Evolutionary conservation across 331 rosid genomes (phyloP).

Genomic region (Dryas integrifolia): DNA sequence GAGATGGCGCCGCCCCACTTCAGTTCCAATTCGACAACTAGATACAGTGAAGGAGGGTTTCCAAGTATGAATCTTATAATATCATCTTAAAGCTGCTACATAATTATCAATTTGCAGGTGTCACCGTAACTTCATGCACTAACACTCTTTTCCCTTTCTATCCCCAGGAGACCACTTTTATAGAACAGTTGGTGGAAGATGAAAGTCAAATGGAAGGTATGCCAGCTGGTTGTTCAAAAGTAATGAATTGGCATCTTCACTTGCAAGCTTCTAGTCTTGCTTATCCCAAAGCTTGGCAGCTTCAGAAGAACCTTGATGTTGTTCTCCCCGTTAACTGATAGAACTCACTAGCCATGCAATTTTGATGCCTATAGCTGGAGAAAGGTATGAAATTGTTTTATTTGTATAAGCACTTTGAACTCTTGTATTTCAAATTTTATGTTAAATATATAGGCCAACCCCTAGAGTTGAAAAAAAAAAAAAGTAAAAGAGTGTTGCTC

Average conservation of each 20-base stretch:
- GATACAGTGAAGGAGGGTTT: conserved; percentile 96
- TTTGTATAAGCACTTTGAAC: not conserved
- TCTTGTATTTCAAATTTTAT: not conserved
- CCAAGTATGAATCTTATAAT: conserved; percentile 52
- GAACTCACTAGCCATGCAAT: conserved; percentile 28
- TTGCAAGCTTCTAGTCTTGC: conserved; percentile 45
- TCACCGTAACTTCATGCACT: conserved; percentile 17
- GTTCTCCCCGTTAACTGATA: conserved; percentile 57
- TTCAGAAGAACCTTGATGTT: conserved; percentile 70
- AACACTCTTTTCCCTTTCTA: not conserved
- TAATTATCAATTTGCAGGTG: not conserved
- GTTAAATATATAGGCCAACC: not conserved
- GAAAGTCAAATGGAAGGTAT: conserved; percentile 90
- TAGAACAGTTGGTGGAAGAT: conserved; percentile 86
- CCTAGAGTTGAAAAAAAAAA: not conserved
- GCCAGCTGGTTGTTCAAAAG: conserved; percentile 60
- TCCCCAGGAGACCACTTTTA: conserved; percentile 89
- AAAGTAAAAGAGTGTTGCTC: not conserved
- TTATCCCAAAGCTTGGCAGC: conserved; percentile 89
- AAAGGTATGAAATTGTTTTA: conserved; percentile 49
- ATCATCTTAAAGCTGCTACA: conserved; percentile 17
- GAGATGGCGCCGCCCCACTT: conserved; percentile 74
- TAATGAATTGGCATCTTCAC: conserved; percentile 98
- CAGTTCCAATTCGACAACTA: conserved; percentile 66
- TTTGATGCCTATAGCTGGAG: conserved; percentile 36